phyloP scores from a whole-genome alignment of 179 eudicot genomes.

The Gypsophila paniculata region DNA sequence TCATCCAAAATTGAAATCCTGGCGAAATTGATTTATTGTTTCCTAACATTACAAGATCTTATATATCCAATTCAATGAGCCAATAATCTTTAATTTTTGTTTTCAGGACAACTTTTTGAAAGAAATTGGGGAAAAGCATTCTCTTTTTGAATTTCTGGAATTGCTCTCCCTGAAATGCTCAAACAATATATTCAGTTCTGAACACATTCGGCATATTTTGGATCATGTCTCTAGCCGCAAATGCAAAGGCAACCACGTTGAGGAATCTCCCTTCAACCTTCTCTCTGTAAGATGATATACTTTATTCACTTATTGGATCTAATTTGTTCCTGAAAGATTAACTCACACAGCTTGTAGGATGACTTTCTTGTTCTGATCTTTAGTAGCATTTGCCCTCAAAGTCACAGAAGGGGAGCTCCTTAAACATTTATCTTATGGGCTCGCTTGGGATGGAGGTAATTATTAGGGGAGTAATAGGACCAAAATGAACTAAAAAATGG shows the following conservation, averaged over 20 bases:
- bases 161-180: conserved; percentile 59
- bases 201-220: conserved; percentile 57
- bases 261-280: conserved; percentile 45
- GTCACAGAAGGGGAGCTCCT: background rate
- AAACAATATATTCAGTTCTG: conserved; percentile 61
- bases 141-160: conserved; percentile 55
- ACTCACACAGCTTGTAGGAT: background rate
- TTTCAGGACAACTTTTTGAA: conserved; percentile 59
- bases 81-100: conserved; percentile 11
- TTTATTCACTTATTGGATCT: background rate
- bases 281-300: conserved; percentile 55
- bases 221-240: conserved; percentile 43
- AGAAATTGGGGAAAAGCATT: conserved; percentile 50
- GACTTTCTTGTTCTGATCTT: background rate
- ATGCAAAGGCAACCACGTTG: conserved; percentile 29
- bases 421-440: too few species aligned
- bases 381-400: background rate
- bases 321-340: background rate
- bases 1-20: background rate
- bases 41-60: background rate
- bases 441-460: too few species aligned
- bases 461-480: too few species aligned
- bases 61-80: conserved; percentile 2
- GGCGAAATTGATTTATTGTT: conserved; percentile 6
- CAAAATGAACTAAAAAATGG: too few species aligned